A percentile compares a stretch with the other conserved stretches of the same genome.
These are phyloP conservation scores for Trifolium repens DNA, from an alignment of 306 rosid species.

Conservation along the genomic window DNA sequence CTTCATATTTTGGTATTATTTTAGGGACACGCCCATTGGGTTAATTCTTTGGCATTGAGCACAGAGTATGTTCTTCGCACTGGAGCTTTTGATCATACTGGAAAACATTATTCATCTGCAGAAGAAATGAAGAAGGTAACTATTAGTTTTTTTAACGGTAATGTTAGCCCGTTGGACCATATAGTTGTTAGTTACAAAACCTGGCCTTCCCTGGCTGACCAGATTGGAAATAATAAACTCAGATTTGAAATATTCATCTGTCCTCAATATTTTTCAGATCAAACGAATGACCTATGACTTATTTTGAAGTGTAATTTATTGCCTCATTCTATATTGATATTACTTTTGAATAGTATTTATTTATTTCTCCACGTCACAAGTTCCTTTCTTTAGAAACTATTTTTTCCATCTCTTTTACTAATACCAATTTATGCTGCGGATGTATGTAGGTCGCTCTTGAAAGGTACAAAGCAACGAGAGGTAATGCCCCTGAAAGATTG, in stretches of 20 bases:
- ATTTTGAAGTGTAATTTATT: neutral
- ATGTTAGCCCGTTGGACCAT: conserved; percentile 21
- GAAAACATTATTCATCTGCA: conserved; percentile 73
- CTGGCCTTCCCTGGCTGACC: neutral
- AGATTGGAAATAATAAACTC: neutral
- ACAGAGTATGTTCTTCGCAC: conserved; percentile 95
- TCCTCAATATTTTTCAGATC: neutral
- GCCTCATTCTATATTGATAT: no score
- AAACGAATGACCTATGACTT: neutral
- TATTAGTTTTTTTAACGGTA: conserved; percentile 17
- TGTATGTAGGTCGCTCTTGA: conserved; percentile 82
- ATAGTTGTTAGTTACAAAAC: conserved; percentile 7
- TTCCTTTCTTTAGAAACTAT: conserved; percentile 9
- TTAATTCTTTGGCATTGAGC: conserved; percentile 94
- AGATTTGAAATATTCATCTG: neutral
- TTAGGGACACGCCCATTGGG: conserved; percentile 98
- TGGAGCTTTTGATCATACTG: conserved; percentile 95
- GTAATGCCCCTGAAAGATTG: conserved; percentile 85
- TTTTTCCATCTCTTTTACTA: conserved; percentile 5
- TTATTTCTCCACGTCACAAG: neutral
- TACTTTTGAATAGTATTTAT: no score
- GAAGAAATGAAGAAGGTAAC: conserved; percentile 88
- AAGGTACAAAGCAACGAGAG: conserved; percentile 86
- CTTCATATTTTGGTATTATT: conserved; percentile 43
- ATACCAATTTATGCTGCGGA: conserved; percentile 12